Evolutionary conservation across 1,139 yeast genomes (phyloP), one percentile per base, ranked within the genome.

Genomic region (Debaryomyces nepalensis): DNA sequence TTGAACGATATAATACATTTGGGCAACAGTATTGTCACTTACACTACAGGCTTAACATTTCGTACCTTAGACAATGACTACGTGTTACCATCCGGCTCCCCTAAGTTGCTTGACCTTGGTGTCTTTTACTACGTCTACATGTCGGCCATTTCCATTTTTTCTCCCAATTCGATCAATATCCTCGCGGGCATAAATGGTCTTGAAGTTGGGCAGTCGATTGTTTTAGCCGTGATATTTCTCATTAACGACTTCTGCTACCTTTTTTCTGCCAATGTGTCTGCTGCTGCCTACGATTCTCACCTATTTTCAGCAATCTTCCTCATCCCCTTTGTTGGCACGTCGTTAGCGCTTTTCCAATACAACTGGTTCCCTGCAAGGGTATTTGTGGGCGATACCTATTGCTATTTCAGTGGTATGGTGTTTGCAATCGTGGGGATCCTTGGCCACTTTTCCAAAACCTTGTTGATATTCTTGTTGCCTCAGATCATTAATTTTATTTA

Each of bases 401-500:
- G 99, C 65, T 93, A 95, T 65, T 90, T 93, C 63, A 89, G 97
- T 23, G 99, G 99, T 3, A 93, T 93, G 99, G 96, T 93, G 1
- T 91, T 93, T 65, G 99, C 98, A 0, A 95, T 91, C 27, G 96
- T 89, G 20, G 98, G 98, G 2, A 95, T 93, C 33, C 76, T 89
- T 46, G 98, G 98, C 1, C 99, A 93, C 67, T 95, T 91, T 61
- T 88, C 97, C 37, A 93, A 93, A 65, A 93, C 99, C 0, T 72
- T 93, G 53, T 70, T 93, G 62, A 66, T 91, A 27, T 85, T 93
- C 60, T 85, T 93, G 60, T 68, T 88, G 26, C 98, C 98, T 1
- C 99, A 93, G 64, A 87, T 93, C 40, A 66, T 89, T 64, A 93
- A 93, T 60, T 95, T 95, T 53, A 49, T 88, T 11, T 93, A 90